These are phyloP conservation scores for Colletotrichum camelliae DNA, from an alignment of 2,329 filamentous ascomycete species.

Conservation along the genomic window DNA sequence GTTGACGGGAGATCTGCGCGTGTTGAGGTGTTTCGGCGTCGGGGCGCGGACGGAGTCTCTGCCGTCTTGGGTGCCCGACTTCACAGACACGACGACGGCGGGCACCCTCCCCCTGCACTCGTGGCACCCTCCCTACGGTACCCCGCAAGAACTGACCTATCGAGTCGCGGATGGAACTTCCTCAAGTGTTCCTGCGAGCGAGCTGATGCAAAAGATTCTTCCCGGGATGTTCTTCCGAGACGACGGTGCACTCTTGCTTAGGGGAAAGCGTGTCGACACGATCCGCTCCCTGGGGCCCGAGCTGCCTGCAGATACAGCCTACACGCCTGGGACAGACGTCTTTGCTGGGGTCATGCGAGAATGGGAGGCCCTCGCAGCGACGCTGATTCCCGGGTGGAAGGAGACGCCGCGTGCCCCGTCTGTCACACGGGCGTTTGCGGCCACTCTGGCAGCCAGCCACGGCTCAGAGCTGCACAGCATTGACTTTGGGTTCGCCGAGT, in stretches of 20 bases:
- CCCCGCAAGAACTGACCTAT: not conserved
- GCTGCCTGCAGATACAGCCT: not conserved
- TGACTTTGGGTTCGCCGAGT: not conserved
- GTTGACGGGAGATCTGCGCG: not conserved
- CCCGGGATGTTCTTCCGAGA: not conserved
- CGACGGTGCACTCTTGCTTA: not conserved
- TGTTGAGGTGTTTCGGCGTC: not conserved
- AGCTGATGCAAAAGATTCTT: not conserved
- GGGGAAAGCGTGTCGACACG: not conserved
- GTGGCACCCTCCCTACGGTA: not conserved
- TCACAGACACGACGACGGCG: not conserved
- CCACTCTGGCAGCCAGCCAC: not conserved
- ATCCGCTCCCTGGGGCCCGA: not conserved
- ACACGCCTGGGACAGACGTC: not conserved
- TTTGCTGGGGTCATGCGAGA: not conserved
- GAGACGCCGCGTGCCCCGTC: rapidly evolving
- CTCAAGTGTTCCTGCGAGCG: not conserved
- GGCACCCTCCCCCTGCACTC: not conserved
- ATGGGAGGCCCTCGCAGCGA: not conserved
- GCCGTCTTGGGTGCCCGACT: not conserved
- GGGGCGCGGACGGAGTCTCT: not conserved
- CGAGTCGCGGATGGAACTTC: not conserved
- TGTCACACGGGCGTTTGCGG: not conserved
- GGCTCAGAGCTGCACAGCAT: not conserved
- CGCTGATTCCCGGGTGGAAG: not conserved